Conservation (phyloP, 305 asterid species). For the Fraxinus velutina region DNA sequence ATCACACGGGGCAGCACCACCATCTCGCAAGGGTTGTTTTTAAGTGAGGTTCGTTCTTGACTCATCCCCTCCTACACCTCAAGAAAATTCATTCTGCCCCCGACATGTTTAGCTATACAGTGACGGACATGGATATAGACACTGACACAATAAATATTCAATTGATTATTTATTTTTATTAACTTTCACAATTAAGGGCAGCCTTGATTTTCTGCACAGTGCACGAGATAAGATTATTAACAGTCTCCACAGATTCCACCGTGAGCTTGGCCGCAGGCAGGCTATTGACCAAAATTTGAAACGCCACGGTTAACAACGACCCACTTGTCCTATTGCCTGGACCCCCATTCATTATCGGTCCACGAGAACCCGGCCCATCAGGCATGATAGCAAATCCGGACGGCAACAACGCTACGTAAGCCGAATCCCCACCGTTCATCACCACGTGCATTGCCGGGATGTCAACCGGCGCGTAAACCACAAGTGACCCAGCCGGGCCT, state of each 20-base stretch:
- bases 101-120: not conserved
- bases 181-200: conserved; percentile 68
- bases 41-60: conserved; percentile 86
- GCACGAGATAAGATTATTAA: conserved; percentile 79
- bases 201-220: conserved; percentile 89
- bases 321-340: conserved; percentile 48
- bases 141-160: not conserved
- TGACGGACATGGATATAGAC: not conserved
- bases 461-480: conserved; percentile 97
- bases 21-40: conserved; percentile 40
- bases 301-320: conserved; percentile 81
- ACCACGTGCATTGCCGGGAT: conserved; percentile 91
- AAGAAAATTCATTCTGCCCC: conserved; percentile 1
- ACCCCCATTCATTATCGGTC: conserved; percentile 27
- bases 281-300: conserved; percentile 80
- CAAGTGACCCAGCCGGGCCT: conserved; percentile 86
- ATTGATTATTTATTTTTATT: conserved; percentile 9
- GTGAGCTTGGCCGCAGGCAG: conserved; percentile 85
- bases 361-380: conserved; percentile 23
- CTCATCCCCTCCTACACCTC: conserved; percentile 46
- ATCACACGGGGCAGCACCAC: conserved; percentile 27
- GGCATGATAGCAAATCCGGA: conserved; percentile 86
- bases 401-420: conserved; percentile 83
- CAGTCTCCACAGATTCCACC: conserved; percentile 90
- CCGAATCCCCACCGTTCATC: conserved; percentile 96